Base-by-base conservation (phyloP, 129 eudicot species). In the Flaveria bidentis region DNA sequence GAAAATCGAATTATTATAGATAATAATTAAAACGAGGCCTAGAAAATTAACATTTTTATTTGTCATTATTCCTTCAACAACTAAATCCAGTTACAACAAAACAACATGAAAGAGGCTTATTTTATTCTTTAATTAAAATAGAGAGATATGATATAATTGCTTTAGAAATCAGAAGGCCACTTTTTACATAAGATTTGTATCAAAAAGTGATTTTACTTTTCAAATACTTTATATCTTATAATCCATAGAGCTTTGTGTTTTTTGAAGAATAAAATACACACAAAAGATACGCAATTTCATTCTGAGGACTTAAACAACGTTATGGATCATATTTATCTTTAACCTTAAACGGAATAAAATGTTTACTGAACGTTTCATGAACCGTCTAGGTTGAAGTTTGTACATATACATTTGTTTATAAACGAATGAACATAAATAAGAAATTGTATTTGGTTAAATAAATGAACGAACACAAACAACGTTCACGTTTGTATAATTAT, bases 131-230 rank as follows among this genome's bases (percentile, higher is more conserved):
- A 7, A 58, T 20, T 9, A 58, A 56, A 8, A 53, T 5, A 20
- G 23, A 14, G 14, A 20, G 9, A 23, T 23, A 9, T 57, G 53
- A 49, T n/a, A 11, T 0, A 52, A 60, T 60, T 22, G 65, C 65
- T 20, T 58, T 23, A 58, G 14, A 58, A 58, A 22, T 58, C 20
- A 58, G 23, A 58, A 58, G 65, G 36, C 36, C 65, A 55, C 20
- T 58, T 58, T 58, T 10, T 17, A 58, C 4, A 15, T 49, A 16
- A 52, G 2, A 52, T 16, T 52, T 61, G 18, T 61, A 26, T 61
- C 17, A 57, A 61, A 36, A 61, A 61, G 67, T 26, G 17, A 61
- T 12, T 61, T 26, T 61, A 60, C 42, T 61, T 63, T 63, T 63
- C 16, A 15, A 15, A 25, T 28, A 30, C 10, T 30, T 63, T 63